Evolutionary conservation across 306 rosid genomes (phyloP), one percentile per base, ranked within the genome.

Genomic region (Ormosia semicastrata): DNA sequence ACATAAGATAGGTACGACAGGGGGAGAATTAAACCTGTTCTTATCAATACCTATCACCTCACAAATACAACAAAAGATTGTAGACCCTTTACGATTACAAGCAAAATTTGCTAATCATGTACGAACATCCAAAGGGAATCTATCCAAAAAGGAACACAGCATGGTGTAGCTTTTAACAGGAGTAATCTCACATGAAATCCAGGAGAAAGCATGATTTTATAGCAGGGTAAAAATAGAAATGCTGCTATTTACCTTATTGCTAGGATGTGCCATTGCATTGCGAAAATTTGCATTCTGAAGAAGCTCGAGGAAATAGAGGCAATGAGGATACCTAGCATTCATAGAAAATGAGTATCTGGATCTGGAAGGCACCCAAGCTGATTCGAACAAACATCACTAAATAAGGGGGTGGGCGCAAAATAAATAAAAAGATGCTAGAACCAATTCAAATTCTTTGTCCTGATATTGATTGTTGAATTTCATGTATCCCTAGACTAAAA

Each of bases 241-340:
- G 57, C 12, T 44, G 29, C 10, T 59, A 43, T n/a, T 67, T 36
- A 95, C 99, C 96, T 95, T 95, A 83, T 86, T 93, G 64, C 49
- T 90, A 75, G 99, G 99, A 88, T 95, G 97, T 40, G 99, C 99
- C 99, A 95, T 95, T 84, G 99, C 98, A 84, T 79, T 89, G 47
- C 98, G 97, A 79, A 95, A 95, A 77, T 88, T 90, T 3, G 94
- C 89, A 85, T 92, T 92, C 86, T 95, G 98, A 83, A 95, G 99
- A 56, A 89, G 97, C 87, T 93, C 99, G 4, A 95, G 99, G 43
- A 95, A 95, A 83, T 86, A 92, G 40, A 95, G 91, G 89, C 94
- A 92, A 85, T 95, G 98, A 47, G 99, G 98, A 81, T 95, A 95
- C 99, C 99, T 95, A 77, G 49, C 63, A 77, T 74, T 74, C 33